Conservation (phyloP, 257 asterid genomes). For the Salvia splendens region DNA sequence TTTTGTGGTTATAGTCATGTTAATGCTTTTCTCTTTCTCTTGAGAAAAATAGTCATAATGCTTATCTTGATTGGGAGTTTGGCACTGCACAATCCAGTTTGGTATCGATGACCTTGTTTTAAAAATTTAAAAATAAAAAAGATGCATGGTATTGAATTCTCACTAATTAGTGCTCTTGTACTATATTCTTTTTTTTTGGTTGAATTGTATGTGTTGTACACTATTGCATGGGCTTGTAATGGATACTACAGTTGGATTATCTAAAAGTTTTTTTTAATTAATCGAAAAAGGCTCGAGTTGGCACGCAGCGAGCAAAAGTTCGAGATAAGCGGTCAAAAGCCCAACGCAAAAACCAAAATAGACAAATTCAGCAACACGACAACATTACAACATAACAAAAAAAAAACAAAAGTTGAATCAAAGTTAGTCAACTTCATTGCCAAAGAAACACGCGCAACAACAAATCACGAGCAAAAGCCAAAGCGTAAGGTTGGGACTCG, state of each 20-base stretch:
- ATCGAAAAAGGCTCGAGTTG: too few species aligned
- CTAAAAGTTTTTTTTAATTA: background rate
- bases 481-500: too few species aligned
- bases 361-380: too few species aligned
- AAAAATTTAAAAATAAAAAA: too few species aligned
- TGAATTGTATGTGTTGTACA: slow-evolving; percentile 18
- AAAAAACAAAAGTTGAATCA: too few species aligned
- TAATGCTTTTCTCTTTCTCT: background rate
- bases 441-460: too few species aligned
- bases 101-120: background rate
- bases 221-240: slow-evolving; percentile 21
- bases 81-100: slow-evolving; percentile 12
- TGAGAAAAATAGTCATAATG: background rate
- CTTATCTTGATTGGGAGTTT: slow-evolving; percentile 6
- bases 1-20: background rate
- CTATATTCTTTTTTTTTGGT: background rate
- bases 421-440: too few species aligned
- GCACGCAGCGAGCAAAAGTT: too few species aligned
- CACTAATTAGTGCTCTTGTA: slow-evolving; percentile 5
- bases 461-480: too few species aligned
- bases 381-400: too few species aligned
- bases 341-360: too few species aligned
- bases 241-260: slow-evolving; percentile 18
- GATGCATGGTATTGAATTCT: background rate
- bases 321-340: too few species aligned